Conservation (phyloP, 441 rosid species). For the Pelargonium citronellum region DNA sequence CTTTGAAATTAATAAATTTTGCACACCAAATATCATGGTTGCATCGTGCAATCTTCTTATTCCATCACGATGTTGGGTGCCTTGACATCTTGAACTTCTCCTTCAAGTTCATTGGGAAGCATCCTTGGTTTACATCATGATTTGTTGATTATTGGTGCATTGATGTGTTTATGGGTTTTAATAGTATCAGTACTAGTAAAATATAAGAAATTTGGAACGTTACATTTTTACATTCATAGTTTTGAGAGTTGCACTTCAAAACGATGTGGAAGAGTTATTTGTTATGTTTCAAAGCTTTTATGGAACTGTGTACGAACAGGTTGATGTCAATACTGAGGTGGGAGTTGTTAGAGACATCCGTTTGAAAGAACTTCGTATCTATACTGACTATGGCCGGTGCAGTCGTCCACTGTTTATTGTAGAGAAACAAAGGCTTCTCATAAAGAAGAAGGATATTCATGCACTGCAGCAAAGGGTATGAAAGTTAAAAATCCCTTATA, state of each 20-base stretch:
- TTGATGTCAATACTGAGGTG: constrained; percentile 95
- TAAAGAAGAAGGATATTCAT: constrained; percentile 77
- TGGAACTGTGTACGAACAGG: constrained; percentile 39
- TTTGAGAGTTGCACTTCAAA: neutral
- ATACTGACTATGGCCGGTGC: constrained; percentile 98
- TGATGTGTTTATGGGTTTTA: neutral
- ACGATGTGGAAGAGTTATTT: neutral
- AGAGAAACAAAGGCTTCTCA: constrained; percentile 86
- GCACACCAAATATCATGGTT: neutral
- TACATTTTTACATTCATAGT: neutral
- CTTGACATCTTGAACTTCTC: constrained; percentile 6
- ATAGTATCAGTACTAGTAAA: neutral
- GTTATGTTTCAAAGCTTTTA: constrained; percentile 19
- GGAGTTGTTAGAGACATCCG: constrained; percentile 93
- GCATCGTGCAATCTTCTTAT: neutral
- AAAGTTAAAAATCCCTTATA: neutral
- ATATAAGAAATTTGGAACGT: neutral
- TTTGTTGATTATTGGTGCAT: neutral
- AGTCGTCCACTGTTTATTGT: constrained; percentile 95
- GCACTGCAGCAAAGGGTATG: constrained; percentile 83
- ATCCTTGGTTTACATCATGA: neutral
- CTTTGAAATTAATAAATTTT: neutral
- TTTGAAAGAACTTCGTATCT: constrained; percentile 78
- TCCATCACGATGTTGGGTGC: neutral
- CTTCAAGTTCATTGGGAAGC: neutral